These are phyloP conservation scores for Vaccinium corymbosum DNA, from an alignment of 148 eudicot species.

Conservation along the genomic window DNA sequence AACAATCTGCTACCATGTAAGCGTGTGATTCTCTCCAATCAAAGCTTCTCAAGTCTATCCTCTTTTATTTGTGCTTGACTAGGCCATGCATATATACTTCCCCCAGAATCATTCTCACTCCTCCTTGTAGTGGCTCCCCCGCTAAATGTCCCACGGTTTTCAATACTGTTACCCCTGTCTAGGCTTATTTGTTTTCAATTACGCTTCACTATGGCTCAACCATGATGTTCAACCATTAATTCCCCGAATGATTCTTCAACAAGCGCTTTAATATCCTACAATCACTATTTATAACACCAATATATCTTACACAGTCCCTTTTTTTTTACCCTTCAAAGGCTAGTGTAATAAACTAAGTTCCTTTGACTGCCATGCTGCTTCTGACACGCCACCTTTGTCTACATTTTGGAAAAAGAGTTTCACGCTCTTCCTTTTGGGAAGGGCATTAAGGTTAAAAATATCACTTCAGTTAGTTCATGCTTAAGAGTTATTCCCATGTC, in stretches of 20 bases:
- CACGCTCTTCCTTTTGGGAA: too few species aligned
- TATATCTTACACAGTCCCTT: not conserved
- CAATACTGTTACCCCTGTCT: not conserved
- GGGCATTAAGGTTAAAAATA: too few species aligned
- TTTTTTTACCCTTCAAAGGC: not conserved
- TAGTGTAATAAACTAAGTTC: not conserved
- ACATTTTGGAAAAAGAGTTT: too few species aligned
- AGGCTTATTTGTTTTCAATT: not conserved
- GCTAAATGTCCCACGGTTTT: not conserved
- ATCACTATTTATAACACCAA: not conserved
- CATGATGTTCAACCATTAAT: too few species aligned
- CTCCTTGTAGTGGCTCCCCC: not conserved
- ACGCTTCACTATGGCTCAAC: not conserved
- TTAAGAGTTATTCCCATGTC: too few species aligned
- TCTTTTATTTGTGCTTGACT: not conserved
- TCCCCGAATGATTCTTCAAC: not conserved
- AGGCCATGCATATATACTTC: not conserved
- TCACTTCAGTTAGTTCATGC: too few species aligned
- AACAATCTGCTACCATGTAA: not conserved
- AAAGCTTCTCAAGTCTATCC: not conserved
- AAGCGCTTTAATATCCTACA: not conserved
- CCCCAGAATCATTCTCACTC: not conserved
- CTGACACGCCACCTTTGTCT: not conserved
- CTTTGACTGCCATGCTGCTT: not conserved
- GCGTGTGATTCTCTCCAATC: not conserved